Evolutionary conservation across 768 basidiomycete genomes (phyloP).

Genomic region (Suillus brevipes): DNA sequence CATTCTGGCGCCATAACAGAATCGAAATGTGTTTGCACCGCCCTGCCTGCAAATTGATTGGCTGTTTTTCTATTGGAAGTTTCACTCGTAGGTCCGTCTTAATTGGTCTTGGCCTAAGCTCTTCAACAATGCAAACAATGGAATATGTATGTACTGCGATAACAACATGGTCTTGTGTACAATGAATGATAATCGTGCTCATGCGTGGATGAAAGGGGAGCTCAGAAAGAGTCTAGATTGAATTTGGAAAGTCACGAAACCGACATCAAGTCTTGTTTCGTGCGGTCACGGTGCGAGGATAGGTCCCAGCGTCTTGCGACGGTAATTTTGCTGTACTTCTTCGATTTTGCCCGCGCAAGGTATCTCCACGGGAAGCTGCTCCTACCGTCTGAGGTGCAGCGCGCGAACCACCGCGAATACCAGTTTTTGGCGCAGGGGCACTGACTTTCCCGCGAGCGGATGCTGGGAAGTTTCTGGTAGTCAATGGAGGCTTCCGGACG

Average conservation of each 20-base stretch:
- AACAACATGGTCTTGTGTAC: conserved; percentile 25
- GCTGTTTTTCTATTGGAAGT: too few species aligned
- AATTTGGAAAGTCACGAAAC: conserved; percentile 24
- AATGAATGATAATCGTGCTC: conserved; percentile 14
- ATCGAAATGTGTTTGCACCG: too few species aligned
- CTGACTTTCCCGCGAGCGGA: conserved; percentile 13
- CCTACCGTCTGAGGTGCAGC: not conserved
- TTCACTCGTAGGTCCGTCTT: too few species aligned
- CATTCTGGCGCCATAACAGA: too few species aligned
- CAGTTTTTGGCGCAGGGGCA: conserved; percentile 11
- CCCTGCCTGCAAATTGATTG: too few species aligned
- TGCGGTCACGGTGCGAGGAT: conserved; percentile 10
- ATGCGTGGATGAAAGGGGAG: not conserved
- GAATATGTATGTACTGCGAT: conserved; percentile 12
- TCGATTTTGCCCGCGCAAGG: not conserved
- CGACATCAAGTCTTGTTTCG: conserved; percentile 24
- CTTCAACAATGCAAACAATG: not conserved
- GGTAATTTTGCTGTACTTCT: not conserved
- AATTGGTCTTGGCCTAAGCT: not conserved
- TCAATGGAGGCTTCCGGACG: conserved; percentile 16
- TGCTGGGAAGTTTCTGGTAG: conserved; percentile 12
- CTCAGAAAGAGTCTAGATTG: not conserved
- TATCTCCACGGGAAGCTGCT: not conserved
- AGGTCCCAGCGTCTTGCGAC: not conserved
- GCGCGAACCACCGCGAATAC: conserved; percentile 9